A percentile compares a stretch with the other conserved stretches of the same genome.
These are phyloP conservation scores for Fusarium palustre DNA, from an alignment of 2,329 filamentous ascomycete genomes.

Conservation along the genomic window DNA sequence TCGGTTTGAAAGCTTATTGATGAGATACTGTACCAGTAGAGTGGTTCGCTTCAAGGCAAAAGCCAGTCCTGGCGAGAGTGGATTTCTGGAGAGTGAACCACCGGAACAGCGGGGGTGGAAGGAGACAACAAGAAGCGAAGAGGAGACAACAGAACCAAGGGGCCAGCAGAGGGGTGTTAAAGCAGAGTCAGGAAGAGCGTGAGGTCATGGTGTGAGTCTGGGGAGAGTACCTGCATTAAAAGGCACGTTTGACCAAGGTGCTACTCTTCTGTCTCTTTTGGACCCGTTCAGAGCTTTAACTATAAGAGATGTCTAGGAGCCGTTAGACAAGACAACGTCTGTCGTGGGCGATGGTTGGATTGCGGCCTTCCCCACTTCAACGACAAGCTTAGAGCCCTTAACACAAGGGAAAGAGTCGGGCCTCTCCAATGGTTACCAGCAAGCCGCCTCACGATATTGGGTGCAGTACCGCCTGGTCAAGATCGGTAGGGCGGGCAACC, in stretches of 20 bases:
- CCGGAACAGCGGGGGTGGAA: slow-evolving; percentile 43
- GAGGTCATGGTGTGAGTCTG: slow-evolving; percentile 46
- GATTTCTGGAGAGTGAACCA: slow-evolving; percentile 44
- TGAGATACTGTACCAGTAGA: slow-evolving; percentile 43
- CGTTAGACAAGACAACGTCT: slow-evolving; percentile 24
- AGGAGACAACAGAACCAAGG: slow-evolving; percentile 40
- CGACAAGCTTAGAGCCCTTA: slow-evolving; percentile 38
- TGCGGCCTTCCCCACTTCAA: slow-evolving; percentile 41
- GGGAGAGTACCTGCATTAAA: slow-evolving; percentile 50
- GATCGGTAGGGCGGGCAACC: slow-evolving; percentile 43
- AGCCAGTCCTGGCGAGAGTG: slow-evolving; percentile 44
- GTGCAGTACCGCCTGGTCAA: slow-evolving; percentile 17
- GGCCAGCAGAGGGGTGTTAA: slow-evolving; percentile 43
- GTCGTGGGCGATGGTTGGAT: slow-evolving; percentile 42
- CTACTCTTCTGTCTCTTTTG: slow-evolving; percentile 26
- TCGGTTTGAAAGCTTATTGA: slow-evolving; percentile 39
- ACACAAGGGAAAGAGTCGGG: slow-evolving; percentile 30
- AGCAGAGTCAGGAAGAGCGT: slow-evolving; percentile 46
- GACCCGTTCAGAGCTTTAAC: slow-evolving; percentile 34
- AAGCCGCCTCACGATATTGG: slow-evolving; percentile 44
- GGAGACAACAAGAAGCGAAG: slow-evolving; percentile 47
- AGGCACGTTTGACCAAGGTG: slow-evolving; percentile 40
- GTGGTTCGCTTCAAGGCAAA: slow-evolving; percentile 48
- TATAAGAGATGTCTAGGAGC: slow-evolving; percentile 31
- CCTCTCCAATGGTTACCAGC: slow-evolving; percentile 41